Percentiles rank a stretch among this genome's conserved stretches.
These are phyloP conservation scores for Camillea tinctor DNA, from an alignment of 2,329 filamentous ascomycete species.

Conservation along the genomic window DNA sequence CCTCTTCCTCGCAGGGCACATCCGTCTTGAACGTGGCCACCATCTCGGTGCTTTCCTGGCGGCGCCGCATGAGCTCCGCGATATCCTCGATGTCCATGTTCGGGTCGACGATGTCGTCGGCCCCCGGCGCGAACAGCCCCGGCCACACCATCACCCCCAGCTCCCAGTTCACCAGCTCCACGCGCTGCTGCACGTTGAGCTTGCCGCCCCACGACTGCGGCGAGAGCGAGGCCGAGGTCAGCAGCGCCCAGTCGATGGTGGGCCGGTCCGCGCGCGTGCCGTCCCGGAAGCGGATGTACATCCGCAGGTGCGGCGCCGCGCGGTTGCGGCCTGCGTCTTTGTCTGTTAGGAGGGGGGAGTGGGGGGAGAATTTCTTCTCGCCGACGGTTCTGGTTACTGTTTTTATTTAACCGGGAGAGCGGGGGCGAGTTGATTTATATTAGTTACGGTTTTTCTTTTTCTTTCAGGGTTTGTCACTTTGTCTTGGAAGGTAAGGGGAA, in stretches of 20 bases:
- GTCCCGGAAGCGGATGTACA: constrained; percentile 68
- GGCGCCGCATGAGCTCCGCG: too few species aligned
- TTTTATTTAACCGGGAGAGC: not conserved
- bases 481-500: too few species aligned
- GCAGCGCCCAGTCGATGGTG: constrained; percentile 76
- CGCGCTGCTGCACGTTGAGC: constrained; percentile 53
- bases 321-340: constrained; percentile 59
- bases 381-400: not conserved
- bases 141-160: constrained; percentile 84
- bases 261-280: constrained; percentile 24
- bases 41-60: constrained; percentile 64
- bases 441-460: too few species aligned
- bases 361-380: not conserved
- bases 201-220: constrained; percentile 85
- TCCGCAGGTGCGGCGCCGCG: constrained; percentile 87
- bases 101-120: constrained; percentile 23
- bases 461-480: too few species aligned
- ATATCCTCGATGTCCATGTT: too few species aligned
- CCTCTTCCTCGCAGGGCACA: constrained; percentile 37
- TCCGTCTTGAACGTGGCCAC: constrained; percentile 66
- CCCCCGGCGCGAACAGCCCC: constrained; percentile 42
- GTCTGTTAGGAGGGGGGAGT: not conserved
- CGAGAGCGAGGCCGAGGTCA: constrained; percentile 89
- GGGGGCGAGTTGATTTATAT: not conserved
- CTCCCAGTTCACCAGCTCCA: constrained; percentile 79